Evolutionary conservation across 371 early-diverging fungal species (phyloP).

Genomic region (Rhizopus delemar): DNA sequence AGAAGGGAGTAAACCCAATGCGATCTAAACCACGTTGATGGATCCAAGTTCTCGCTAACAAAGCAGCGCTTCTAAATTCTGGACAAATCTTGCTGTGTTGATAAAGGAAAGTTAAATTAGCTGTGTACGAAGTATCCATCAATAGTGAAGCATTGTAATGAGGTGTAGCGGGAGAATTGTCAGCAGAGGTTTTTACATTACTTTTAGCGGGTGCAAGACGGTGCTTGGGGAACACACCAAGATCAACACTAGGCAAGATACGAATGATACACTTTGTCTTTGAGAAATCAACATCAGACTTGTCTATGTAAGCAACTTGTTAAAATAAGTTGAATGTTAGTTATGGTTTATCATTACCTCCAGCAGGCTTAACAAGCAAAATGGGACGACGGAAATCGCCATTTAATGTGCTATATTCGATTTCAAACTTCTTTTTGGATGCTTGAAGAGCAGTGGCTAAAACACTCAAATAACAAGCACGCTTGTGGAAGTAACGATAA

Average conservation of each 20-base stretch:
- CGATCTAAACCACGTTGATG: conserved; percentile 69
- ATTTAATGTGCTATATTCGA: conserved; percentile 65
- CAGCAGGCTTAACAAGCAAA: conserved; percentile 62
- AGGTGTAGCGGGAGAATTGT: conserved; percentile 66
- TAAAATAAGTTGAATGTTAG: conserved; percentile 5
- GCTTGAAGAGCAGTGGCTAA: conserved; percentile 56
- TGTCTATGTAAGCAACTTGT: conserved; percentile 32
- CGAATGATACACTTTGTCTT: conserved; percentile 71
- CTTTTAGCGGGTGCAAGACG: conserved; percentile 83
- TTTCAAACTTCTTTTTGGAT: conserved; percentile 54
- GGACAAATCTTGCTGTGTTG: conserved; percentile 69
- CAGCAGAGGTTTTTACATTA: conserved; percentile 68
- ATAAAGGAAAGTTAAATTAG: conserved; percentile 80
- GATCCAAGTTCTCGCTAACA: conserved; percentile 84
- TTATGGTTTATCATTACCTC: conserved; percentile 32
- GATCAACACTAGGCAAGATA: conserved; percentile 73
- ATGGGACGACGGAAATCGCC: conserved; percentile 80
- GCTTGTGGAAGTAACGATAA: conserved; percentile 92
- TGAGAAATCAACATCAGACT: conserved; percentile 61
- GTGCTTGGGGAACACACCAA: conserved; percentile 62
- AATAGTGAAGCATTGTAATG: conserved; percentile 88
- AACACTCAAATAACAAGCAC: conserved; percentile 86
- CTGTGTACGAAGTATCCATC: conserved; percentile 70
- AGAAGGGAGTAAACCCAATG: conserved; percentile 70
- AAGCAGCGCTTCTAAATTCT: conserved; percentile 78